Base-by-base conservation (phyloP, 2,329 filamentous ascomycete genomes). In the Alternaria longipes region DNA sequence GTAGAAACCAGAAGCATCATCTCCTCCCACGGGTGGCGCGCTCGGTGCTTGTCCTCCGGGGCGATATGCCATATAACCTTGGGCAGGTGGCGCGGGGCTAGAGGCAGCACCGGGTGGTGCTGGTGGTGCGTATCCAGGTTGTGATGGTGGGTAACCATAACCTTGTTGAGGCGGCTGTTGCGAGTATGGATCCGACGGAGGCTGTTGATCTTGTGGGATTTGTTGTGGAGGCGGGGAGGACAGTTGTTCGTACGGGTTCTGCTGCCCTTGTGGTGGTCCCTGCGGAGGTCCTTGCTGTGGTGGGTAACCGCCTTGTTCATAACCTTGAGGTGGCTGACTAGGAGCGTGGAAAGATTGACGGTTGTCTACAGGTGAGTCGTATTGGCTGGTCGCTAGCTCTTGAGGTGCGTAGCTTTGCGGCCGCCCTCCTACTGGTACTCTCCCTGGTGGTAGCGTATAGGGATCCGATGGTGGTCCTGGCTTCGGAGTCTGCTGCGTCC, bases 361-460 rank as follows among this genome's bases (percentile, higher is more conserved):
- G 60, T 79, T 79, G 63, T 84, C 82, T 3, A 82, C 67, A 1
- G 83, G 83, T 8, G 80, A 82, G 63, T 84, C 82, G 60, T 80
- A 83, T 26, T 81, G 79, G 11, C 78, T 75, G 5, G 81, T 82
- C 18, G 81, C 79, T 18, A 84, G 74, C 68, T 84, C 83, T 60
- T 84, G 82, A 5, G 83, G 82, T 11, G 70, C 77, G 47, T 73
- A 79, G 54, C 77, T 79, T 49, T 78, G 77, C 3, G 77, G 76
- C 20, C 78, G 73, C 1, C 64, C 73, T 12, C 68, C 74, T 34
- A 70, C 67, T 18, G 75, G 73, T 2, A 77, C 68, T 36, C 74
- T 69, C 4, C 70, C 70, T 74, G 79, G 73, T 72, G 81, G 69
- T 59, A 79, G 59, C 68, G 76, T 66, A 72, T 82, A 78, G 67